phyloP scores from a whole-genome alignment of 352 stramenopile species.

The Thalassiosira hispida region DNA sequence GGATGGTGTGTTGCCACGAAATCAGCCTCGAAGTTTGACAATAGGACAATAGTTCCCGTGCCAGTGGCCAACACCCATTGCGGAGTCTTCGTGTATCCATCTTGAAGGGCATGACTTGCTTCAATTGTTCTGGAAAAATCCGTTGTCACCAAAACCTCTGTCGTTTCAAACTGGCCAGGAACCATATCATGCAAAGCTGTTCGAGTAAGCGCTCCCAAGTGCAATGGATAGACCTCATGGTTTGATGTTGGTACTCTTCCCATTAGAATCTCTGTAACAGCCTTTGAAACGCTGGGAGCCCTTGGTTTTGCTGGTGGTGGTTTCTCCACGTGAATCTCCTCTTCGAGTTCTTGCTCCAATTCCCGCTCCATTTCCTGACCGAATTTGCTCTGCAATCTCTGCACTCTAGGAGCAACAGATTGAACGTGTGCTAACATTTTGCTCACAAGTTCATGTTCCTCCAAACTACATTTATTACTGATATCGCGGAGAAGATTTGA shows the following conservation, averaged over 20 bases:
- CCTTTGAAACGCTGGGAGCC: background rate
- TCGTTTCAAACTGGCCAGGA: conserved; percentile 9
- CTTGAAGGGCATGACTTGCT: background rate
- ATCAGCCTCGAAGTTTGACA: conserved; percentile 14
- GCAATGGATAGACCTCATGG: background rate
- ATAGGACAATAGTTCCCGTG: background rate
- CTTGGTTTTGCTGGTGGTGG: background rate
- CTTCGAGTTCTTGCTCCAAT: conserved; percentile 21
- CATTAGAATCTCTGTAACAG: background rate
- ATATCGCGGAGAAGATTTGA: background rate
- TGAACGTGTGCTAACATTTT: background rate
- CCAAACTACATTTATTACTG: too few relatives aligned
- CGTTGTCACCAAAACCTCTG: background rate
- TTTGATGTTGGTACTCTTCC: background rate
- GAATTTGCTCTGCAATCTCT: background rate
- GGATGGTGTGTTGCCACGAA: background rate
- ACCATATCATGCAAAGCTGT: conserved; percentile 1
- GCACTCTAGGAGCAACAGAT: background rate
- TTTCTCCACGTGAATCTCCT: conserved; percentile 8
- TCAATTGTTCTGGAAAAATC: conserved; percentile 18
- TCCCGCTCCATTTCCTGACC: background rate
- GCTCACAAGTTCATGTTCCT: background rate
- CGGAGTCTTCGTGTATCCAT: conserved; percentile 20
- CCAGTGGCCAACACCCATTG: background rate
- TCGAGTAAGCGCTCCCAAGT: background rate